Base-by-base conservation (phyloP, 495 filamentous ascomycete species). In the Penicilliopsis zonata region DNA sequence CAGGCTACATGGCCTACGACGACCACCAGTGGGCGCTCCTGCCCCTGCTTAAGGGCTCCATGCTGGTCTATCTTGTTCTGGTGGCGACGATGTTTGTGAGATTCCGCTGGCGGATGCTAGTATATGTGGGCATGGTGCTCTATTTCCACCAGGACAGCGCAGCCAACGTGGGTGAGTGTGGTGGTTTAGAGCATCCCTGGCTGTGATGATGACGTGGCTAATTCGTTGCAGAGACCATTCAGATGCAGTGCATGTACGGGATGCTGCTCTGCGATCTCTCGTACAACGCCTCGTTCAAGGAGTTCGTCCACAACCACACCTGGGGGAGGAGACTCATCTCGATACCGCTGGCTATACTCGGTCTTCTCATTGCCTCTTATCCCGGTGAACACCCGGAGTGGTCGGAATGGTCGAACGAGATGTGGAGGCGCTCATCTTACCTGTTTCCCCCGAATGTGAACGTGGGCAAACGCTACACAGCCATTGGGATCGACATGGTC, bases 11-110 rank as follows among this genome's bases (percentile, higher is more conserved):
- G 49, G 51, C 57, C 12, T 81, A 77, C 40, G 76, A 79, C 40
- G 67, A 65, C 17, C 72, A 78, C 29, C 74, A 78, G 42, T 81
- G 76, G 76, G 75, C 76, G 3, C 41, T 81, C 21, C 47, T 74
- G n/a, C 75, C 71, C 2, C 43, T 81, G 27, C 49, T 81, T 18
- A 65, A 68, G 42, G 71, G 72, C 3, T 72, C 69, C 13, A 74
- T 79, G 67, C 46, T 72, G 33, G 67, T 78, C 2, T 81, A 76
- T 36, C 53, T 68, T 9, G 56, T 72, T 23, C 49, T 76, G 3
- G 50, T 69, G 12, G 69, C 69, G 2, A 72, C 68, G 1, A 57
- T 67, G 47, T 73, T 70, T 40, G 57, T 72, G 39, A 69, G 64
- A 37, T 66, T 69, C 30, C 55, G 61, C 28, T 75, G 65, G 44